phyloP scores from a whole-genome alignment of 2,329 filamentous ascomycete genomes.

The Passalora sequoiae region DNA sequence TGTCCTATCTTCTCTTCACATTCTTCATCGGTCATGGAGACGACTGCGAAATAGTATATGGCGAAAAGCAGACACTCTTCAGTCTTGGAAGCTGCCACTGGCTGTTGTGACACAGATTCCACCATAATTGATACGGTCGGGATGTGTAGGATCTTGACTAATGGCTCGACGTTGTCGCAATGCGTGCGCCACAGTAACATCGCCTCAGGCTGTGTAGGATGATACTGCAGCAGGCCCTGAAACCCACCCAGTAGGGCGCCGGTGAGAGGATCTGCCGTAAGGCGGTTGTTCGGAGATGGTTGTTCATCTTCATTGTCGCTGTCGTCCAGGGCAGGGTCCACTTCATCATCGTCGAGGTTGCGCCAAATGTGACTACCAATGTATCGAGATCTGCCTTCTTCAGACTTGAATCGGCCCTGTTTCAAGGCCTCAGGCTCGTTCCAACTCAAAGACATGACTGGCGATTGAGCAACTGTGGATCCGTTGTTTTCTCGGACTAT shows the following conservation, averaged over 20 bases:
- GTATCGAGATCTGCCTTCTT: slow-evolving; percentile 37
- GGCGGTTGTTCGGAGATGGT: slow-evolving; percentile 21
- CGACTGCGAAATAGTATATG: slow-evolving; percentile 55
- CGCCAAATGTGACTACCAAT: slow-evolving; percentile 32
- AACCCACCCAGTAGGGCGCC: slow-evolving; percentile 16
- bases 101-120: slow-evolving; percentile 34
- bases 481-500: too few relatives aligned
- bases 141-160: slow-evolving; percentile 65
- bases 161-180: slow-evolving; percentile 64
- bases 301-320: slow-evolving; percentile 19
- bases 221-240: slow-evolving; percentile 36
- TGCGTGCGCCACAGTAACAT: slow-evolving; percentile 54
- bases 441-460: background rate
- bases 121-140: slow-evolving; percentile 53
- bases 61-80: slow-evolving; percentile 55
- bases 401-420: slow-evolving; percentile 17
- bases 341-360: slow-evolving; percentile 16
- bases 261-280: slow-evolving; percentile 17
- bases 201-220: slow-evolving; percentile 49
- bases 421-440: background rate
- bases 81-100: slow-evolving; percentile 53
- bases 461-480: too few relatives aligned
- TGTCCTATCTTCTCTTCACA: slow-evolving; percentile 46
- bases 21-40: slow-evolving; percentile 44
- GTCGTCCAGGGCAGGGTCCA: slow-evolving; percentile 16